phyloP scores from a whole-genome alignment of 1,284 basidiomycete species.

The Cutaneotrichosporon sp. region DNA sequence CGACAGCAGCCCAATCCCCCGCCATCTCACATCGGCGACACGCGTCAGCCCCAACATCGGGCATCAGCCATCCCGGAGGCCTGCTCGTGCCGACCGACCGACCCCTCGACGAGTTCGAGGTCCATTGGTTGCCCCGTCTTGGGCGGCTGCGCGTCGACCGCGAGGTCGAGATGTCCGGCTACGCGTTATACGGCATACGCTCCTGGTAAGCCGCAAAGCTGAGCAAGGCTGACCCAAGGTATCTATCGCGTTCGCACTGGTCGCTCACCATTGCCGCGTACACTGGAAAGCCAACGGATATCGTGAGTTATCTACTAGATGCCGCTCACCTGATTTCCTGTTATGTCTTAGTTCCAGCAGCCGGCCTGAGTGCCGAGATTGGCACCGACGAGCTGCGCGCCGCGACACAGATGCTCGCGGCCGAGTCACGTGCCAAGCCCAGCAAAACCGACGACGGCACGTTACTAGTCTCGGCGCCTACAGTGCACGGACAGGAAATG shows the following conservation, averaged over 20 bases:
- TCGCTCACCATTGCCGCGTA: slow-evolving; percentile 45
- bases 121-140: slow-evolving; percentile 39
- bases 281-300: slow-evolving; percentile 48
- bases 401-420: slow-evolving; percentile 33
- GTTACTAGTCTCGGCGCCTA: slow-evolving; percentile 42
- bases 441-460: slow-evolving; percentile 43
- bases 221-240: slow-evolving; percentile 33
- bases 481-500: slow-evolving; percentile 47
- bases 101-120: slow-evolving; percentile 41
- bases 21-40: not conserved
- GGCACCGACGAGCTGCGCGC: slow-evolving; percentile 33
- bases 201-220: slow-evolving; percentile 37
- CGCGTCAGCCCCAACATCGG: not conserved
- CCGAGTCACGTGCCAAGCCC: slow-evolving; percentile 34
- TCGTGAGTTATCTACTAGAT: slow-evolving; percentile 24
- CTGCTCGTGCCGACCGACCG: slow-evolving; percentile 48
- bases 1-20: not conserved
- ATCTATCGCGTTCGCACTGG: slow-evolving; percentile 46
- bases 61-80: not conserved
- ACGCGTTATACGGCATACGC: slow-evolving; percentile 44
- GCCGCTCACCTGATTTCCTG: slow-evolving; percentile 37
- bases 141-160: slow-evolving; percentile 39
- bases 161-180: slow-evolving; percentile 42
- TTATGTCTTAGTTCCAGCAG: slow-evolving; percentile 39
- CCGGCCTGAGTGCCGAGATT: slow-evolving; percentile 30